A percentile compares a stretch with the other conserved stretches of the same genome.
These are phyloP conservation scores for Candida maltosa DNA, from an alignment of 805 yeast genomes.

Conservation along the genomic window DNA sequence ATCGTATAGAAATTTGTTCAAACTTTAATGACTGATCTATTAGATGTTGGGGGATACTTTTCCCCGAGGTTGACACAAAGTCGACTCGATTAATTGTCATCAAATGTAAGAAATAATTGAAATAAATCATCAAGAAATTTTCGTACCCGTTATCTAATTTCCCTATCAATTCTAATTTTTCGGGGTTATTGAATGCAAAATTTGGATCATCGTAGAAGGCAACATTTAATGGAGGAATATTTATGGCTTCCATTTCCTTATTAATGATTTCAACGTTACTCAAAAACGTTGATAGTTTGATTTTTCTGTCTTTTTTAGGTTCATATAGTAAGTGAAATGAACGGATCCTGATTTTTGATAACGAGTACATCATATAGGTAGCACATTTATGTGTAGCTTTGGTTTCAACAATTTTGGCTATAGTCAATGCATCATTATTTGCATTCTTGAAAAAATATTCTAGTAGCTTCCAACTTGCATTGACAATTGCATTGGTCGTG, in stretches of 20 bases:
- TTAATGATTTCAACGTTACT: slow-evolving; percentile 19
- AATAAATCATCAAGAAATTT: slow-evolving; percentile 19
- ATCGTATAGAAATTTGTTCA: slow-evolving; percentile 26
- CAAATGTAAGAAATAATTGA: slow-evolving; percentile 31
- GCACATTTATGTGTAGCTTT: slow-evolving; percentile 3
- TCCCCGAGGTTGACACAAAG: slow-evolving; percentile 11
- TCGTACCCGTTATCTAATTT: slow-evolving; percentile 10
- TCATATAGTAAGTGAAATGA: slow-evolving; percentile 3
- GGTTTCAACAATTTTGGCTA: slow-evolving; percentile 5
- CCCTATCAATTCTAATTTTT: background rate
- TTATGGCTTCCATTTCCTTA: slow-evolving; percentile 23
- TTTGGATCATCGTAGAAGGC: slow-evolving; percentile 30
- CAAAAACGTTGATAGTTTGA: slow-evolving; percentile 2
- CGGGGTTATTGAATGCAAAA: slow-evolving; percentile 13
- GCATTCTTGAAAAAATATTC: slow-evolving; percentile 1
- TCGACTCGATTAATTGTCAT: slow-evolving; percentile 38
- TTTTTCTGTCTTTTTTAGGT: background rate
- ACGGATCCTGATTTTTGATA: slow-evolving; percentile 2
- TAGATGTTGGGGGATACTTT: background rate
- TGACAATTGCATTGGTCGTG: background rate
- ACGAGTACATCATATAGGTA: slow-evolving; percentile 2
- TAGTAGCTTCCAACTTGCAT: slow-evolving; percentile 2
- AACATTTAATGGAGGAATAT: slow-evolving; percentile 23
- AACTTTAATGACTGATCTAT: slow-evolving; percentile 15
- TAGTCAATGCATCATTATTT: slow-evolving; percentile 1